phyloP scores from a whole-genome alignment of 371 early-diverging fungal genomes.

The Mortierella sp. region DNA sequence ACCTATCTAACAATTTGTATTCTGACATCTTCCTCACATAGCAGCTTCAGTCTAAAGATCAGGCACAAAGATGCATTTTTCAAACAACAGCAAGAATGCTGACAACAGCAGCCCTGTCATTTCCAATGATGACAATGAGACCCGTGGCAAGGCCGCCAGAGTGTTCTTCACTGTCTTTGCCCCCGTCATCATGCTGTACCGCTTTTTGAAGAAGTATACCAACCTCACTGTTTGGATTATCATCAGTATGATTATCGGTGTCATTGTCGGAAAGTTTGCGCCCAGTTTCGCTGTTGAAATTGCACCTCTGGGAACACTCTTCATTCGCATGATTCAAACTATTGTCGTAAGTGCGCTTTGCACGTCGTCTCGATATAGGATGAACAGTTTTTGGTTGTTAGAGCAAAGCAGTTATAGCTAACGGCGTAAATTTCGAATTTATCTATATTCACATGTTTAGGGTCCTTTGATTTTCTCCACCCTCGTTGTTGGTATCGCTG shows the following conservation, averaged over 20 bases:
- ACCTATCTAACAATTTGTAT: too few relatives aligned
- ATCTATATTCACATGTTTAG: slow-evolving; percentile 9
- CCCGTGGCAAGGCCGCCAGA: slow-evolving; percentile 1
- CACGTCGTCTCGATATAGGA: background rate
- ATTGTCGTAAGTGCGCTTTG: slow-evolving; percentile 61
- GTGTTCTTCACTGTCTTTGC: slow-evolving; percentile 9
- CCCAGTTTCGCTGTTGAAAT: slow-evolving; percentile 62
- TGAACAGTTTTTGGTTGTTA: too few relatives aligned
- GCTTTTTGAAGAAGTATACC: slow-evolving; percentile 57
- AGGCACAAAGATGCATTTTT: too few relatives aligned
- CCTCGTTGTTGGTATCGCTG: slow-evolving; percentile 79
- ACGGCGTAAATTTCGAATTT: too few relatives aligned
- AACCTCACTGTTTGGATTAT: slow-evolving; percentile 74
- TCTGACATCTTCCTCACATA: too few relatives aligned
- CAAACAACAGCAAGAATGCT: slow-evolving; percentile 1
- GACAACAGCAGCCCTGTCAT: slow-evolving; percentile 1
- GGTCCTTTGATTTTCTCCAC: slow-evolving; percentile 79
- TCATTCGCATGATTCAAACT: slow-evolving; percentile 78
- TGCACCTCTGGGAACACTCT: slow-evolving; percentile 65
- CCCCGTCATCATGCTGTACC: slow-evolving; percentile 42
- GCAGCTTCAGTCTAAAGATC: too few relatives aligned
- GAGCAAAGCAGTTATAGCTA: too few relatives aligned
- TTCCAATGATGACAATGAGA: slow-evolving; percentile 7
- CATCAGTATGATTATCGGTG: slow-evolving; percentile 68
- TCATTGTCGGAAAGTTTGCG: slow-evolving; percentile 69